Evolutionary conservation across 805 yeast genomes (phyloP).

Genomic region (Ogataea saltuana): DNA sequence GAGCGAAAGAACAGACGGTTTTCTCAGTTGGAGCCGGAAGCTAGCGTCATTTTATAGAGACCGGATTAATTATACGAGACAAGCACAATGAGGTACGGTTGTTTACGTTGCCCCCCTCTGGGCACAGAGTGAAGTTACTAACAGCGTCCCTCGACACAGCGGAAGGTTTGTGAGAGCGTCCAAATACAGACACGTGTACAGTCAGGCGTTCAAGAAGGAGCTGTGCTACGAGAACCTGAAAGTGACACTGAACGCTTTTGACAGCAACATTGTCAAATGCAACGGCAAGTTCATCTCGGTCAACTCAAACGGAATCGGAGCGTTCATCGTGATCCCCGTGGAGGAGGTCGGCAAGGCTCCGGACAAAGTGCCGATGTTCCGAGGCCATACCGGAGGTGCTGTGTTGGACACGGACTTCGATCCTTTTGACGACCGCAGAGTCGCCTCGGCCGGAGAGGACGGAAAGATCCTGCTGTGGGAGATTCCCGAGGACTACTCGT

Average conservation of each 20-base stretch:
- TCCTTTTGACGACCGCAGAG: conserved; percentile 76
- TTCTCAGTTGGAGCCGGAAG: too few relatives aligned
- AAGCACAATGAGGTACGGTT: conserved; percentile 29
- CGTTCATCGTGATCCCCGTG: conserved; percentile 91
- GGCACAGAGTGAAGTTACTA: conserved; percentile 7
- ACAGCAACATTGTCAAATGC: conserved; percentile 82
- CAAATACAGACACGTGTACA: conserved; percentile 93
- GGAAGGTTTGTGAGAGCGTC: conserved; percentile 95
- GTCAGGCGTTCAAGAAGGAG: conserved; percentile 78
- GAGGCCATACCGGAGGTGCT: conserved; percentile 95
- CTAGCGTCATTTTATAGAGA: too few relatives aligned
- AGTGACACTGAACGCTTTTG: conserved; percentile 93
- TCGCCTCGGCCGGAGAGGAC: conserved; percentile 81
- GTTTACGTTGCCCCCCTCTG: neutral
- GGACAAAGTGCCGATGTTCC: conserved; percentile 86
- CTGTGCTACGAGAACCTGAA: conserved; percentile 72
- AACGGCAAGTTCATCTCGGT: conserved; percentile 85
- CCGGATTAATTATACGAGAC: too few relatives aligned
- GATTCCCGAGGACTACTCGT: conserved; percentile 79
- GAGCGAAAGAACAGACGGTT: too few relatives aligned
- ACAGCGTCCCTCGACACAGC: conserved; percentile 42
- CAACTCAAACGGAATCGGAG: conserved; percentile 95
- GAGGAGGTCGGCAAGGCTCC: conserved; percentile 89
- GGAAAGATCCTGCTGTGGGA: conserved; percentile 83
- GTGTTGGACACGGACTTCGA: conserved; percentile 95